Evolutionary conservation across 768 basidiomycete genomes (phyloP).

Genomic region (Naganishia friedmannii): DNA sequence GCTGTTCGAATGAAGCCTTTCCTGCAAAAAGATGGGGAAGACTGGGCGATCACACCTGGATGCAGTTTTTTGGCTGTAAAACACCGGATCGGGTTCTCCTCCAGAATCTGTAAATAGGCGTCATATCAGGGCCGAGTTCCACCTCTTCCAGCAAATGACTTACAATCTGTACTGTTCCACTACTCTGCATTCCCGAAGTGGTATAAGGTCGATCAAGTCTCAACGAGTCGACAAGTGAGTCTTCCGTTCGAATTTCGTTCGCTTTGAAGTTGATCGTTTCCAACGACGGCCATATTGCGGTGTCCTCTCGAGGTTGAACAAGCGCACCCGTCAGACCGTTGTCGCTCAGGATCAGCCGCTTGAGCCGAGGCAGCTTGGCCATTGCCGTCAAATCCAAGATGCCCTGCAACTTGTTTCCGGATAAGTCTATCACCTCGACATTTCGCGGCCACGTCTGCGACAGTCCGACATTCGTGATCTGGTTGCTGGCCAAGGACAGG

Average conservation of each 20-base stretch:
- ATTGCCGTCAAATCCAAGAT: conserved; percentile 14
- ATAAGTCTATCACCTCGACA: conserved; percentile 24
- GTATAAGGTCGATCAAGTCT: conserved; percentile 11
- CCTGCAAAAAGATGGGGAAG: not conserved
- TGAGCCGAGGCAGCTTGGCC: conserved; percentile 7
- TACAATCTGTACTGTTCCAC: not conserved
- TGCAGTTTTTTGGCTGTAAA: not conserved
- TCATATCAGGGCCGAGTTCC: not conserved
- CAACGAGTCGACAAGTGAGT: not conserved
- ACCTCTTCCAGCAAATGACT: not conserved
- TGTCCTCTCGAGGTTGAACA: not conserved
- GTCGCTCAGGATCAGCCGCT: not conserved
- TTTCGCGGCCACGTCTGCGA: conserved; percentile 26
- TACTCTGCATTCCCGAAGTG: not conserved
- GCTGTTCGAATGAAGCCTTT: not conserved
- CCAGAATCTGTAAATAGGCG: not conserved
- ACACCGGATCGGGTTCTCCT: not conserved
- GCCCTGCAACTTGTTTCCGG: conserved; percentile 21
- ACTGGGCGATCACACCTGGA: not conserved
- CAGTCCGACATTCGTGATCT: conserved; percentile 19
- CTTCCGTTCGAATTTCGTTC: conserved; percentile 19
- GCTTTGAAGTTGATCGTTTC: conserved; percentile 7
- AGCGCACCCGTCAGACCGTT: conserved; percentile 15
- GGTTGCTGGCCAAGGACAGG: conserved; percentile 12
- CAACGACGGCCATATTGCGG: conserved; percentile 8